phyloP scores from a whole-genome alignment of 257 asterid species.

The Dorcoceras hygrometricum region DNA sequence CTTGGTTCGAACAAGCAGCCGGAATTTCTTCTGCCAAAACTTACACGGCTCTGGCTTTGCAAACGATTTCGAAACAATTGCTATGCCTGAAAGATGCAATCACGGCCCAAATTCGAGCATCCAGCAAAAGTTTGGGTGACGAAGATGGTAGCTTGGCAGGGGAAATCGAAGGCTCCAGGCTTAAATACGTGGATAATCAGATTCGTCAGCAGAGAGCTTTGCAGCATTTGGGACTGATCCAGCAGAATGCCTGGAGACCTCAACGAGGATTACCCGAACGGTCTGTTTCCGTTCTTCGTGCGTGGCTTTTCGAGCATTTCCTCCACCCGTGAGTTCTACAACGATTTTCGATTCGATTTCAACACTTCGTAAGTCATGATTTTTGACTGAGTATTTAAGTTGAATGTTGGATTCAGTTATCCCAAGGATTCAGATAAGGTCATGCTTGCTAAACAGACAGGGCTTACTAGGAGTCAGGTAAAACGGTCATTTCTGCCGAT shows the following conservation, averaged over 20 bases:
- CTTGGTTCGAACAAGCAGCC: slow-evolving; percentile 60
- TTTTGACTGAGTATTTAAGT: background rate
- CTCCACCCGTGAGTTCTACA: slow-evolving; percentile 69
- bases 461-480: slow-evolving; percentile 85
- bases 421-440: slow-evolving; percentile 77
- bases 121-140: slow-evolving; percentile 50
- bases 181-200: too few relatives aligned
- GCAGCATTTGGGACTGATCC: slow-evolving; percentile 46
- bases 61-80: slow-evolving; percentile 67
- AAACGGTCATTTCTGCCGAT: too few relatives aligned
- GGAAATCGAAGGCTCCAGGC: slow-evolving; percentile 45
- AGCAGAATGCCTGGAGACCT: slow-evolving; percentile 70
- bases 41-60: slow-evolving; percentile 67
- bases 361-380: too few relatives aligned
- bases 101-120: slow-evolving; percentile 41
- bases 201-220: too few relatives aligned
- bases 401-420: slow-evolving; percentile 42
- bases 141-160: slow-evolving; percentile 40
- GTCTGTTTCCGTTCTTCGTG: slow-evolving; percentile 75
- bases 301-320: slow-evolving; percentile 84
- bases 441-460: slow-evolving; percentile 71
- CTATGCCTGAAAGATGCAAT: slow-evolving; percentile 57
- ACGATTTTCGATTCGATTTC: too few relatives aligned
- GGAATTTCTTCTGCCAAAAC: slow-evolving; percentile 60
- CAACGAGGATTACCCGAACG: slow-evolving; percentile 76